Base-by-base conservation (phyloP, 495 filamentous ascomycete genomes). In the Cairneyella variabilis region DNA sequence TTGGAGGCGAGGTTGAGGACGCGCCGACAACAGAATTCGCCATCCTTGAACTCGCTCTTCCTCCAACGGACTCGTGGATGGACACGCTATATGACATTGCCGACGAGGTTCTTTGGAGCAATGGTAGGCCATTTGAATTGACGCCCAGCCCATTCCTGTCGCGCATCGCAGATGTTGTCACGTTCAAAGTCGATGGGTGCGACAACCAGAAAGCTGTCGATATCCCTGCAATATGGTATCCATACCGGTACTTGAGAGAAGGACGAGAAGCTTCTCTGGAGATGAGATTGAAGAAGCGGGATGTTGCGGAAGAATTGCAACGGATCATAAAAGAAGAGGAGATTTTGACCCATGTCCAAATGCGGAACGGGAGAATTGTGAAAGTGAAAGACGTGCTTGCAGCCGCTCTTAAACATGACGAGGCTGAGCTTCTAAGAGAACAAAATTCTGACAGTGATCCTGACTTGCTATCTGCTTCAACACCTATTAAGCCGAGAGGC, bases 161-260 rank as follows among this genome's bases (percentile, higher is more conserved):
- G 3, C 74, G 83, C 23, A 66, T 86, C 42, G 77, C 80, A 0
- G 85, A 91, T n/a, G 76, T 96, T 12, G 55, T 95, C 34, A 79
- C 76, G 4, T 72, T 89, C 54, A 78, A 76, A 41, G 58, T 89
- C 5, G 71, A 73, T 21, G 72, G 74, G 22, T 59, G 71, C 0
- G 71, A 76, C 1, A 57, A 62, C 12, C 69, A 69, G 25, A 72
- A 76, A 10, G 70, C 74, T 3, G 66, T 80, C 23, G 76, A 92
- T 38, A 78, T 92, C 17, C 89, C 90, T 26, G 69, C 79, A 14
- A 73, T 80, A 0, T 83, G 90, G 58, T 95, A 91, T 60, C 76
- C 83, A 7, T 90, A 95, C 65, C 77, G 90, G 30, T 96, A 95
- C 66, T 66, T 90, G 53, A 75, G 80, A 47, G 69, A 66, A 28